Base-by-base conservation (phyloP, 106 monocot species). In the Phalaenopsis equestris region DNA sequence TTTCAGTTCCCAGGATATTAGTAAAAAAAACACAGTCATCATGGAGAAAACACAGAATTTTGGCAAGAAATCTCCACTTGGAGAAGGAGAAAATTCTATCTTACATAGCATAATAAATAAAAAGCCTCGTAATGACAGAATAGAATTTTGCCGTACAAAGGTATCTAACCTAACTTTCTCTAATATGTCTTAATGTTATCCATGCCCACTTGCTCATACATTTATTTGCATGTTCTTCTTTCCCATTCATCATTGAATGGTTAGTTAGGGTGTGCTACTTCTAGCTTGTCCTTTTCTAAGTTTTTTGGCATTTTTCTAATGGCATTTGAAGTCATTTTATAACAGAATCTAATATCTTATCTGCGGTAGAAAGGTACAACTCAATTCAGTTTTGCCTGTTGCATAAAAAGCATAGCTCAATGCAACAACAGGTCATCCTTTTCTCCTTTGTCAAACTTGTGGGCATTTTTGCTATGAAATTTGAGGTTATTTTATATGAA, bases 61-160 rank as follows among this genome's bases (percentile, higher is more conserved):
- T 67, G 7, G 67, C 41, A 58, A 19, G 56, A 24, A 70, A 79
- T 76, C 41, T 67, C 24, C 68, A 39, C 80, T 75, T 8, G 75
- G 48, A 9, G 73, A 6, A 36, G 10, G 47, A 30, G 61, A 55
- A 19, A 65, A 79, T 16, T 39, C 5, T 10, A 42, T 18, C 4
- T 41, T 67, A 46, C 55, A 48, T 49, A 82, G 76, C 42, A 86
- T 75, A 61, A 80, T 67, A 79, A 87, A 79, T 19, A 85, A 80
- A 77, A 80, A 70, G 67, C 37, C 72, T 77, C 64, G 18, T 65
- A 49, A 23, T 21, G 76, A 74, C 48, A 47, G 72, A 42, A 43
- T 41, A 6, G 38, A 30, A 58, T 4, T 37, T 79, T 79, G 21
- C 41, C 78, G 23, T 47, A 52, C 24, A 75, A 77, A 85, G 80